Conservation (phyloP, 2,329 filamentous ascomycete species). For the Pseudomassariella vexata region DNA sequence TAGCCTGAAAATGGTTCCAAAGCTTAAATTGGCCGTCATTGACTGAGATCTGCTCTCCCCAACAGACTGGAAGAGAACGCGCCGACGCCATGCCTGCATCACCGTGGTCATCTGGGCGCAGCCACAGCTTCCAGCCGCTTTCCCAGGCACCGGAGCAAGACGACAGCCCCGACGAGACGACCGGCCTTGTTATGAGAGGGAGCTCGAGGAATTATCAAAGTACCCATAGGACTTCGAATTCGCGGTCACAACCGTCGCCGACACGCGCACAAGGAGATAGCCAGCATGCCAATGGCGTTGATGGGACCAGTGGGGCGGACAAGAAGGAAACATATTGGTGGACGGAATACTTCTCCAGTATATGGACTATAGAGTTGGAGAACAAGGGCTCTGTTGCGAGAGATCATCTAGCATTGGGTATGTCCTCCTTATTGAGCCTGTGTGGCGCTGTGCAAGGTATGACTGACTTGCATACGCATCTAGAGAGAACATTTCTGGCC, state of each 20-base stretch:
- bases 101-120: slow-evolving; percentile 11
- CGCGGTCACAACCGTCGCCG: slow-evolving; percentile 13
- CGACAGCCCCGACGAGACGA: slow-evolving; percentile 32
- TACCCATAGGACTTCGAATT: slow-evolving; percentile 21
- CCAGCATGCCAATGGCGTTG: slow-evolving; percentile 15
- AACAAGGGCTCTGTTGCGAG: slow-evolving; percentile 81
- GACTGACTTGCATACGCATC: slow-evolving; percentile 5
- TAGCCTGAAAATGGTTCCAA: background rate
- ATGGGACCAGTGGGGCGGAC: slow-evolving; percentile 13
- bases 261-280: slow-evolving; percentile 7
- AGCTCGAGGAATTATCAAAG: slow-evolving; percentile 34
- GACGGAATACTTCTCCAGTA: slow-evolving; percentile 38
- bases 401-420: slow-evolving; percentile 76
- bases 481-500: slow-evolving; percentile 79
- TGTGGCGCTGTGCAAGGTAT: slow-evolving; percentile 6
- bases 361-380: slow-evolving; percentile 67
- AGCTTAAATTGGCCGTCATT: slow-evolving; percentile 5
- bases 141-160: slow-evolving; percentile 7
- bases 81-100: slow-evolving; percentile 30
- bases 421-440: too few relatives aligned
- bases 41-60: background rate
- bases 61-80: slow-evolving; percentile 36
- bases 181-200: slow-evolving; percentile 30
- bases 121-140: slow-evolving; percentile 11
- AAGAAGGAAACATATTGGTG: slow-evolving; percentile 41